phyloP scores from a whole-genome alignment of 306 rosid species.

The cucumber (Cucumis sativus) region DNA sequence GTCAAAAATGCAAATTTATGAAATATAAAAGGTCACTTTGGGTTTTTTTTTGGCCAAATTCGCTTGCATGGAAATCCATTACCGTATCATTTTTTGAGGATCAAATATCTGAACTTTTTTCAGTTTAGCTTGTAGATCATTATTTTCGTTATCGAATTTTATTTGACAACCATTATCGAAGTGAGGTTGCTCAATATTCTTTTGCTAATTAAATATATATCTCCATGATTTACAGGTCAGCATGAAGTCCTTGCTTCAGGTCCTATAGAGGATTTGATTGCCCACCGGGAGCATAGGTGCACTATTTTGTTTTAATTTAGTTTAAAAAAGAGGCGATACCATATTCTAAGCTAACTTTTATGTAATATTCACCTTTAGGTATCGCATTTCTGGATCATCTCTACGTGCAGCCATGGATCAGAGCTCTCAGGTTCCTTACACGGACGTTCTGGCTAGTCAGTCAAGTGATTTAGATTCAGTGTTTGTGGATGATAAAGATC shows the following conservation, averaged over 20 bases:
- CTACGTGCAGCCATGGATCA: conserved; percentile 99
- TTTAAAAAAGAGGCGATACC: conserved; percentile 2
- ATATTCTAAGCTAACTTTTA: conserved; percentile 14
- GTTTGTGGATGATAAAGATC: conserved; percentile 50
- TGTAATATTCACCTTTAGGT: conserved; percentile 40
- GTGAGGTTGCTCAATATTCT: background rate
- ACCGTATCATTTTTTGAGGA: background rate
- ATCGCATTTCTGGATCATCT: conserved; percentile 96
- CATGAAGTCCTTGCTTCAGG: conserved; percentile 99
- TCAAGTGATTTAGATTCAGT: conserved; percentile 33
- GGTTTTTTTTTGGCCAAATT: background rate
- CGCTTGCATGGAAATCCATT: background rate
- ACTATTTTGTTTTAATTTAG: conserved; percentile 2
- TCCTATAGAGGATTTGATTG: conserved; percentile 94
- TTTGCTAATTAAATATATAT: background rate
- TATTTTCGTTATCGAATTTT: background rate
- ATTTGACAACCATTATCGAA: background rate
- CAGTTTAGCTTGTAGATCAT: background rate
- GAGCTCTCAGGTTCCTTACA: conserved; percentile 81
- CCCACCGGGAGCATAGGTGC: conserved; percentile 98
- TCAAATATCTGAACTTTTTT: background rate
- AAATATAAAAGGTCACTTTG: background rate
- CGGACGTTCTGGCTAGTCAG: conserved; percentile 50
- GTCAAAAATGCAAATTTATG: background rate
- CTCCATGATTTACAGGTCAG: conserved; percentile 38